Conservation (phyloP, 2,329 filamentous ascomycete species). For the Aspergillus pseudoglaucus region DNA sequence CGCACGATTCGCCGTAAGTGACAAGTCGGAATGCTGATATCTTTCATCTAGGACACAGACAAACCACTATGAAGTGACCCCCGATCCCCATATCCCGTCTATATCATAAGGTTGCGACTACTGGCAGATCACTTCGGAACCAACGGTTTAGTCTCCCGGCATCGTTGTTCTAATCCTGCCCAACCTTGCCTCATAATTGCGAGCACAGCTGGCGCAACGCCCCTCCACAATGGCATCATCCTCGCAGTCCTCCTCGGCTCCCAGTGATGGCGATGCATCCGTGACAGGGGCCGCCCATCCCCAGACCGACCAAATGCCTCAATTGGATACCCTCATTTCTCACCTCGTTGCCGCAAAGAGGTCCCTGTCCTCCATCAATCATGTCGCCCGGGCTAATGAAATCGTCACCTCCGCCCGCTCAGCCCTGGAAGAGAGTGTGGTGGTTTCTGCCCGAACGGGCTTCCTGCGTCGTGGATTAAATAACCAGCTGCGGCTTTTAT, state of each 20-base stretch:
- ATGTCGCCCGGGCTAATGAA: constrained; percentile 80
- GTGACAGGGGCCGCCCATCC: constrained; percentile 7
- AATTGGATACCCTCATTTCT: constrained; percentile 70
- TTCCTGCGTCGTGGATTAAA: constrained; percentile 60
- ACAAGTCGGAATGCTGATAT: too few species aligned
- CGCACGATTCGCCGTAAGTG: too few species aligned
- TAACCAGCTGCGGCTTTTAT: constrained; percentile 40
- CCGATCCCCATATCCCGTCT: too few species aligned
- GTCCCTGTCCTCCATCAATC: constrained; percentile 73
- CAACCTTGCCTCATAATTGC: background rate
- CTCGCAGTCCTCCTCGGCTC: constrained; percentile 23
- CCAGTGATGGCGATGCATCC: constrained; percentile 10
- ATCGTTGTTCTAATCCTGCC: background rate
- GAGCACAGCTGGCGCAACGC: background rate
- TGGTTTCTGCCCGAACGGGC: constrained; percentile 63
- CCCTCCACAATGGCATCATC: constrained; percentile 23
- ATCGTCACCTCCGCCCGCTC: constrained; percentile 70
- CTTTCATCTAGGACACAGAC: too few species aligned
- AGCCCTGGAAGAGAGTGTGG: constrained; percentile 70
- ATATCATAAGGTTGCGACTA: background rate
- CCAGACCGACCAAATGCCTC: constrained; percentile 20
- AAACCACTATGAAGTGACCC: too few species aligned
- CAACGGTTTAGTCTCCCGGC: background rate
- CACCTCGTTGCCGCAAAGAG: constrained; percentile 83
- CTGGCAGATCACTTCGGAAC: background rate